Evolutionary conservation across 225 moss, liverwort and hornwort species (phyloP).

Genomic region (Lunularia cruciata): DNA sequence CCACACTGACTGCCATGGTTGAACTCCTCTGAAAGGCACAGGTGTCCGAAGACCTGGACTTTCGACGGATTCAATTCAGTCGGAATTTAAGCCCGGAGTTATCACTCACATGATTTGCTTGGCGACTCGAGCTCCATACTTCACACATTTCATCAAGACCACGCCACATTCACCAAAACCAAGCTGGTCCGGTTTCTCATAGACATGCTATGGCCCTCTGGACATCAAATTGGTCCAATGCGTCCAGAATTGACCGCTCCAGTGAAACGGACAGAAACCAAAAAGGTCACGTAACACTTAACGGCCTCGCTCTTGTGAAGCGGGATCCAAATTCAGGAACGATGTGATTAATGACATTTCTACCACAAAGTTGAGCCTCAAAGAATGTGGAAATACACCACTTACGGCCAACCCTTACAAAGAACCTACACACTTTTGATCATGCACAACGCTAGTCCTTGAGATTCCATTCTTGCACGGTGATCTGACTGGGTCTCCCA

Average conservation of each 20-base stretch:
- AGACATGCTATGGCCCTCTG: not conserved
- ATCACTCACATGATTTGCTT: not conserved
- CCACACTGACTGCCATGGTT: not conserved
- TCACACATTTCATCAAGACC: not conserved
- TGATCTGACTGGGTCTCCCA: conserved; percentile 2
- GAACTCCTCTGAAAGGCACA: not conserved
- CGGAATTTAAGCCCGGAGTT: not conserved
- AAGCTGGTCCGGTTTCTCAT: not conserved
- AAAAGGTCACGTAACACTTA: too few relatives aligned
- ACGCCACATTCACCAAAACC: not conserved
- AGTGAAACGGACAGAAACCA: too few relatives aligned
- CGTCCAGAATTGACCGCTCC: too few relatives aligned
- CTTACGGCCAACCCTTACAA: not conserved
- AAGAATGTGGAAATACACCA: not conserved
- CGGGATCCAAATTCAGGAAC: not conserved
- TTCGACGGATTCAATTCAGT: not conserved
- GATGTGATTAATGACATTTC: not conserved
- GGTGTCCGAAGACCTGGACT: not conserved
- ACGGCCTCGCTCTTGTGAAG: too few relatives aligned
- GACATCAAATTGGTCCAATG: not conserved
- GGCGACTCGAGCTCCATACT: conserved; percentile 6
- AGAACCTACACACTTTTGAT: not conserved
- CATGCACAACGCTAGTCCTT: not conserved
- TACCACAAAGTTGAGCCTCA: not conserved
- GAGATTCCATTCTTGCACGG: not conserved